A percentile compares a stretch with the other conserved stretches of the same genome.
These are phyloP conservation scores for Zea luxurians DNA, from an alignment of 176 grass and related monocot species.

Conservation along the genomic window DNA sequence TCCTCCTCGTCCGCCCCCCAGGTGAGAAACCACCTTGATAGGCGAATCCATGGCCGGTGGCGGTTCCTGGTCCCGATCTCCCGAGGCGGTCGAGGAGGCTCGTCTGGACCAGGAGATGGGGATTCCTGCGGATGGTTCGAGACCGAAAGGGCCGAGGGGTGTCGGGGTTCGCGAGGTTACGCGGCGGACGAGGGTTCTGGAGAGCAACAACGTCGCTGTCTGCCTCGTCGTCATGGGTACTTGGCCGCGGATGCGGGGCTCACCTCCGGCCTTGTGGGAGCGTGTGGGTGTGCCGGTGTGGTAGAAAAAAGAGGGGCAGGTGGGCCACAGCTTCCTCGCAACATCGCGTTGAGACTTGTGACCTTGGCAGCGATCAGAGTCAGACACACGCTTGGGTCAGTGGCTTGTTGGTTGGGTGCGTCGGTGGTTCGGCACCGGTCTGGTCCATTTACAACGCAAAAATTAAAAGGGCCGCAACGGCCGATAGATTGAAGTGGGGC, in stretches of 20 bases:
- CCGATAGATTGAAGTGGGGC: not conserved
- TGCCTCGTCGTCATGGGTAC: constrained; percentile 24
- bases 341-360: not conserved
- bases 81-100: constrained; percentile 6
- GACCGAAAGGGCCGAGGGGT: not conserved
- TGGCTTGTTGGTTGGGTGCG: not conserved
- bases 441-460: not conserved
- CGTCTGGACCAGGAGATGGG: not conserved
- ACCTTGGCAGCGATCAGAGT: not conserved
- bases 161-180: constrained; percentile 4
- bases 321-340: constrained; percentile 2
- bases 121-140: constrained; percentile 23
- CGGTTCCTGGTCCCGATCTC: constrained; percentile 35
- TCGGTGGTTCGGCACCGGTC: not conserved
- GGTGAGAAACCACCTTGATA: constrained; percentile 50
- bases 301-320: not conserved
- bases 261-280: constrained; percentile 39
- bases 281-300: not conserved
- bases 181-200: constrained; percentile 39
- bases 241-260: not conserved
- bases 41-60: constrained; percentile 48
- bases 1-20: not conserved
- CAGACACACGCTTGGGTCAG: not conserved
- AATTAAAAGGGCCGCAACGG: not conserved
- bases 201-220: constrained; percentile 36